phyloP scores from a whole-genome alignment of 225 moss, liverwort and hornwort genomes.

The Anthoceros angustus region DNA sequence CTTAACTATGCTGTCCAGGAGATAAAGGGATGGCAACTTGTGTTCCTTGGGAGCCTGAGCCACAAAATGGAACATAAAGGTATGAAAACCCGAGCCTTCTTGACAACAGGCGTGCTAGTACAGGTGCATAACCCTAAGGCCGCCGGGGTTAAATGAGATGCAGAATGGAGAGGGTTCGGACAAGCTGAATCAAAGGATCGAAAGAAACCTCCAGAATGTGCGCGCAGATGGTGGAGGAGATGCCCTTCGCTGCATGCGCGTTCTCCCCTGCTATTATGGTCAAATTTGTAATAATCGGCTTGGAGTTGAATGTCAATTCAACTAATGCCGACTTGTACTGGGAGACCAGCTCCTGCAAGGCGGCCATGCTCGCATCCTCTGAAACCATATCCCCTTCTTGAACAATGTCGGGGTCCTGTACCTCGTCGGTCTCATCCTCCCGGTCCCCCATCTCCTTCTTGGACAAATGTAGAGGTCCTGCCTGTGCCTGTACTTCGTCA shows the following conservation, averaged over 20 bases:
- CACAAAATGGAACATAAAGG: neutral
- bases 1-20: slow-evolving; percentile 97
- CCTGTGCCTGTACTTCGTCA: too few species aligned
- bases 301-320: slow-evolving; percentile 96
- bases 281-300: slow-evolving; percentile 96
- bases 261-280: slow-evolving; percentile 99
- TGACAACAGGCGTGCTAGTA: too few species aligned
- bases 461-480: too few species aligned
- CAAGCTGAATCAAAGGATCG: slow-evolving; percentile 7
- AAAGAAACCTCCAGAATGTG: slow-evolving; percentile 66
- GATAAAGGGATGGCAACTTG: slow-evolving; percentile 87
- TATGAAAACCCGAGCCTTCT: neutral
- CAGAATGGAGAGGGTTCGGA: neutral
- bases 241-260: slow-evolving; percentile 75
- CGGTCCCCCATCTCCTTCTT: too few species aligned
- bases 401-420: neutral
- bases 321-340: slow-evolving; percentile 78
- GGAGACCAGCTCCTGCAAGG: slow-evolving; percentile 67
- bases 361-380: slow-evolving; percentile 32
- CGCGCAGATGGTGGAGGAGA: slow-evolving; percentile 61
- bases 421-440: too few species aligned
- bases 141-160: neutral
- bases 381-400: slow-evolving; percentile 20
- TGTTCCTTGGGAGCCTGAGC: slow-evolving; percentile 84
- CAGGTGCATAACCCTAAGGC: slow-evolving; percentile 1